A percentile compares a stretch with the other conserved stretches of the same genome.
Evolutionary conservation across 768 basidiomycete genomes (phyloP).

Genomic region (Boletales sp.): DNA sequence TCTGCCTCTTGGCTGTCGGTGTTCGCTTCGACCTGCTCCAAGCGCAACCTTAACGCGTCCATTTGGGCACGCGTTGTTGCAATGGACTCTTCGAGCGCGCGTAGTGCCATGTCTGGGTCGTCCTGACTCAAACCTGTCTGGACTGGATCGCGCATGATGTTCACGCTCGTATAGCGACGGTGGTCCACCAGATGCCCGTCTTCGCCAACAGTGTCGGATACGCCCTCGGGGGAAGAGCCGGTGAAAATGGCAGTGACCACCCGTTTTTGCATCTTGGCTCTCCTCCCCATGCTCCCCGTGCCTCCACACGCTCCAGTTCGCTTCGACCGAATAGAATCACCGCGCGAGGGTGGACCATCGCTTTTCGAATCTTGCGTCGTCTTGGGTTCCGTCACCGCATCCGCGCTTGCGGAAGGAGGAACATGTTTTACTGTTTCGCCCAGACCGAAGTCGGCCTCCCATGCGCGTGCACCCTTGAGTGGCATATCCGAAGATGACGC

Average conservation of each 20-base stretch:
- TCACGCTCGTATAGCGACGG: not conserved
- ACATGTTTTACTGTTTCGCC: slow-evolving; percentile 30
- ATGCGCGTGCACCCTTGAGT: slow-evolving; percentile 27
- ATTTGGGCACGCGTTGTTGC: slow-evolving; percentile 21
- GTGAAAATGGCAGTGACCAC: slow-evolving; percentile 31
- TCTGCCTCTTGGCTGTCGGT: slow-evolving; percentile 13
- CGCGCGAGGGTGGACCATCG: not conserved
- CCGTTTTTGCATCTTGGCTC: slow-evolving; percentile 11
- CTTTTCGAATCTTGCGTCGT: not conserved
- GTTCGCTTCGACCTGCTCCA: slow-evolving; percentile 26
- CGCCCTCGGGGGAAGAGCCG: slow-evolving; percentile 6
- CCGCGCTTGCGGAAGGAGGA: slow-evolving; percentile 2
- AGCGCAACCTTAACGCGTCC: slow-evolving; percentile 23
- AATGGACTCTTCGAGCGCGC: slow-evolving; percentile 24
- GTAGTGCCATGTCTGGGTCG: slow-evolving; percentile 7
- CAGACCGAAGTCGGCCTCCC: slow-evolving; percentile 28
- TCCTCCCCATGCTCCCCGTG: slow-evolving; percentile 8
- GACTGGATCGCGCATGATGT: not conserved
- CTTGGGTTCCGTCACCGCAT: not conserved
- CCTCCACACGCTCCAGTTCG: not conserved
- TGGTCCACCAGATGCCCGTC: not conserved
- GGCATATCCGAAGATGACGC: slow-evolving; percentile 16
- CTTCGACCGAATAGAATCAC: slow-evolving; percentile 1
- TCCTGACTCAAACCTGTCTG: not conserved
- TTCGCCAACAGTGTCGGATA: not conserved